phyloP scores from a whole-genome alignment of 176 grass and related monocot genomes.

The Stipa capillata region DNA sequence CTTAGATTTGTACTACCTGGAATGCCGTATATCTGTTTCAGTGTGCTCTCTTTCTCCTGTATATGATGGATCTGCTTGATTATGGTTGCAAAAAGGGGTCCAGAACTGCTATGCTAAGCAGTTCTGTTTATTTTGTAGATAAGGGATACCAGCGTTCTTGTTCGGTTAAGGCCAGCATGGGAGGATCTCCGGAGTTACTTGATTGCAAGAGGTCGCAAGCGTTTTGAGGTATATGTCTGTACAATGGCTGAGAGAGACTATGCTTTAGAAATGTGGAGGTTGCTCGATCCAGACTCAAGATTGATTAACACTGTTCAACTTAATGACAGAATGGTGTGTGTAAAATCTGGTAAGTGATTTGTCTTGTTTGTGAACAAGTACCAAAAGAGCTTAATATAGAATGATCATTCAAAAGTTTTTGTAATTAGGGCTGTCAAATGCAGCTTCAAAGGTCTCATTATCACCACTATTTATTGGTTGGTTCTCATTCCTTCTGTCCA shows the following conservation, averaged over 20 bases:
- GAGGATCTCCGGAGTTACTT: slow-evolving; percentile 94
- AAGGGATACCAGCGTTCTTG: slow-evolving; percentile 97
- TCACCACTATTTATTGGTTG: neutral
- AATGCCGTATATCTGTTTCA: neutral
- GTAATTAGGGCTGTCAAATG: neutral
- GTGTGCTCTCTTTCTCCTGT: neutral
- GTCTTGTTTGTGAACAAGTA: neutral
- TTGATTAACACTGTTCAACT: slow-evolving; percentile 79
- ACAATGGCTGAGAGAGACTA: slow-evolving; percentile 99
- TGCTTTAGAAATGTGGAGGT: slow-evolving; percentile 98
- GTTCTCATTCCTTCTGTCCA: slow-evolving; percentile 24
- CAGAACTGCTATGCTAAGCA: neutral
- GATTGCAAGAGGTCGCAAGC: slow-evolving; percentile 89
- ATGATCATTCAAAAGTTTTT: neutral
- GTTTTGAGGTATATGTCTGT: slow-evolving; percentile 99
- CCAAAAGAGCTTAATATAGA: neutral
- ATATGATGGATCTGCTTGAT: neutral
- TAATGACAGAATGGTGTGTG: slow-evolving; percentile 85
- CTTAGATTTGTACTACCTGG: neutral
- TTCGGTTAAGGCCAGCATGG: slow-evolving; percentile 87
- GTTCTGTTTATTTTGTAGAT: slow-evolving; percentile 45
- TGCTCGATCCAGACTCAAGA: slow-evolving; percentile 91
- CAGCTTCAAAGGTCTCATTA: neutral
- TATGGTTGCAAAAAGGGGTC: neutral
- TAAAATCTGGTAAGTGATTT: slow-evolving; percentile 74